Percentiles rank a stretch among this genome's conserved stretches.
phyloP scores from a whole-genome alignment of 495 filamentous ascomycete genomes.

The Lichina pygmaea region DNA sequence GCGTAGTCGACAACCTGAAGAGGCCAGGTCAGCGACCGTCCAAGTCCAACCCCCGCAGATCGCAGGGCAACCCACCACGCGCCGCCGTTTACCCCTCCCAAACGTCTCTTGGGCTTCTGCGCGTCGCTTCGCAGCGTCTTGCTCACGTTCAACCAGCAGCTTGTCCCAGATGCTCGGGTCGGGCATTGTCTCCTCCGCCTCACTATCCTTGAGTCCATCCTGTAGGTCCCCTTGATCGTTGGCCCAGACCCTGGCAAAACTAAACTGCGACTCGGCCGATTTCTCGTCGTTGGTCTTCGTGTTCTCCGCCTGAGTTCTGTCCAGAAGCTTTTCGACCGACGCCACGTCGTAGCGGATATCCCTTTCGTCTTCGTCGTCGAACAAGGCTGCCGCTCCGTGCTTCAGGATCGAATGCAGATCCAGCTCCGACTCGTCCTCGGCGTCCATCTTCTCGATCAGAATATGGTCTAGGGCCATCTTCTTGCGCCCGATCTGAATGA shows the following conservation, averaged over 20 bases:
- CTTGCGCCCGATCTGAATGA: conserved; percentile 82
- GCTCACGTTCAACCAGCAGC: conserved; percentile 60
- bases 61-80: conserved; percentile 17
- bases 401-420: conserved; percentile 76
- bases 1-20: conserved; percentile 3
- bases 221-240: conserved; percentile 44
- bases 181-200: conserved; percentile 16
- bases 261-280: conserved; percentile 52
- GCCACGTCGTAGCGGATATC: conserved; percentile 54
- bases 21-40: conserved; percentile 5
- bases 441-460: conserved; percentile 71
- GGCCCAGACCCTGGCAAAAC: conserved; percentile 76
- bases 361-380: conserved; percentile 36
- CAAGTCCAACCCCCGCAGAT: background rate
- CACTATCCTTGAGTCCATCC: conserved; percentile 26
- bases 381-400: conserved; percentile 67
- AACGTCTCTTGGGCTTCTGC: conserved; percentile 35
- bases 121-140: conserved; percentile 39
- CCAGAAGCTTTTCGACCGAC: conserved; percentile 66
- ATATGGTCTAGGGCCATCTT: conserved; percentile 88
- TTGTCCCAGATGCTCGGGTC: conserved; percentile 62
- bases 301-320: conserved; percentile 58
- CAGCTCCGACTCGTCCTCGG: conserved; percentile 39
- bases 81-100: conserved; percentile 54
- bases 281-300: conserved; percentile 28